phyloP scores from a whole-genome alignment of 2,329 filamentous ascomycete species.

The Gaeumannomyces tritici region DNA sequence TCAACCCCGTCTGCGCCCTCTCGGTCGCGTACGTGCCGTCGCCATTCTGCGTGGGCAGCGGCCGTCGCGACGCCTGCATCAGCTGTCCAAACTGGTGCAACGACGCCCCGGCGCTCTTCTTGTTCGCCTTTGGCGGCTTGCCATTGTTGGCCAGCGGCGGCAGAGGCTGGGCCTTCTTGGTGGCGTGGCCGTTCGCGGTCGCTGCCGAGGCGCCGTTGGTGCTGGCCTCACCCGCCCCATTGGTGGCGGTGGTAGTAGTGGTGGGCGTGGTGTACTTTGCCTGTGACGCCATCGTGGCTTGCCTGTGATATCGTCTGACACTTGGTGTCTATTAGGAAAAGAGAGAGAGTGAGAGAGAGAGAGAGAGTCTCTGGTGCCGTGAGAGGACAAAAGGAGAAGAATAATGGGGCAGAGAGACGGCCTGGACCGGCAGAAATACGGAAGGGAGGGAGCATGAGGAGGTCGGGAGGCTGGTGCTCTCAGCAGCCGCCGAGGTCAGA shows the following conservation, averaged over 20 bases:
- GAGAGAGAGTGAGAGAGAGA: neutral
- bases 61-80: slow-evolving; percentile 42
- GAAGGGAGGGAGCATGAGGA: neutral
- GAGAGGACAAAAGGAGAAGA: neutral
- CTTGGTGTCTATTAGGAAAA: neutral
- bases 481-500: neutral
- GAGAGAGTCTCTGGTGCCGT: too few relatives aligned
- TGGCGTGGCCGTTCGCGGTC: too few relatives aligned
- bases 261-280: neutral
- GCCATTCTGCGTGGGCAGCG: slow-evolving; percentile 52
- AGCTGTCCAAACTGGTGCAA: slow-evolving; percentile 24
- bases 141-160: slow-evolving; percentile 13
- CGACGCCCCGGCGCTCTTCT: slow-evolving; percentile 21
- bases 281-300: neutral
- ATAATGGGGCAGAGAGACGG: neutral
- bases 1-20: slow-evolving; percentile 39
- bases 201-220: neutral
- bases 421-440: neutral
- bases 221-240: neutral
- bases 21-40: slow-evolving; percentile 48
- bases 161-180: neutral
- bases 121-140: slow-evolving; percentile 16
- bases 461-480: neutral
- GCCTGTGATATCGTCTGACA: neutral
- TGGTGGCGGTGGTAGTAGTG: too few relatives aligned